Evolutionary conservation across 2,329 filamentous ascomycete genomes (phyloP), one percentile per base, ranked within the genome.

Genomic region (Diaporthe caulivora): DNA sequence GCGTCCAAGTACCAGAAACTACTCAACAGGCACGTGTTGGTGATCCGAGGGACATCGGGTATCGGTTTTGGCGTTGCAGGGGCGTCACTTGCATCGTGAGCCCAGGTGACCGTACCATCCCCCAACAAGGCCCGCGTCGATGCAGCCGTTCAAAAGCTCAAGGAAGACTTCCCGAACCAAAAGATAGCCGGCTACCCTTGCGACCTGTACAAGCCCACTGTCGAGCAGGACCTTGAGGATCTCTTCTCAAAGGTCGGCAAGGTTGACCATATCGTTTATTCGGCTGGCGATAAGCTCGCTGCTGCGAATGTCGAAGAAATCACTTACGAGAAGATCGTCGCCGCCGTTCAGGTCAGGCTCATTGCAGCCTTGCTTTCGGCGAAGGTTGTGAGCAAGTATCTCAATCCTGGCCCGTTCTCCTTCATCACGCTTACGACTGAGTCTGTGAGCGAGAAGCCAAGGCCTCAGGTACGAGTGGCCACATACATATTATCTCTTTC

Each of bases 41-140:
- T 93, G 78, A 85, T 93, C 60, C 92, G 92, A 57, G 92, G 90
- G 53, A 88, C 89, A 2, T 86, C 88, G 21, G 92, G 92, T 68
- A 91, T 93, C 53, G 92, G 91, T 42, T 90, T 86, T 76, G 86
- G 83, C 71, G 88, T 91, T 15, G 91, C 91, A 68, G 87, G 92
- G 83, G 88, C 86, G 2, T 82, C 85, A 18, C 79, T 92, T 54
- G 87, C 88, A 70, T 82, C 87, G 72, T 89, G 89, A 44, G 88
- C 87, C 51, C 80, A 79, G n/a, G 87, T 93, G 21, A 87, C 84
- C 58, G 87, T 93, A 78, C 87, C 89, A n/a, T 91, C 88, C 3
- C 92, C 90, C 3, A 88, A 86, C 70, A 80, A 84, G 13, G 70
- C 80, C 40, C 87, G 87, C 60, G 80, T 93, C 49, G 78, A 86